Percentiles rank a stretch among this genome's conserved stretches.
Conservation (phyloP, 306 rosid species). For the Begonia peltatifolia region DNA sequence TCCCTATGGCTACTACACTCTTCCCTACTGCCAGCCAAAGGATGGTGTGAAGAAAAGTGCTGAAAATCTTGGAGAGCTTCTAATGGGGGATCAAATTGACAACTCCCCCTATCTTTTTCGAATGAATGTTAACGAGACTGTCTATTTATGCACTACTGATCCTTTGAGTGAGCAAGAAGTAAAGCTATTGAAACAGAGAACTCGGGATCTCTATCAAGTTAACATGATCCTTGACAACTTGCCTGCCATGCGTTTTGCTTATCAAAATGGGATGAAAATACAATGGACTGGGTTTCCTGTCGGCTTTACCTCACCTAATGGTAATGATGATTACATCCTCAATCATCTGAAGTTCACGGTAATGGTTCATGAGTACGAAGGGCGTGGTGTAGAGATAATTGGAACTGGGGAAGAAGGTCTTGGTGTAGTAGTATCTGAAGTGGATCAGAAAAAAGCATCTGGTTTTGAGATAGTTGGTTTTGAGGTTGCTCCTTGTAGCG, state of each 20-base stretch:
- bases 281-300: constrained; percentile 97
- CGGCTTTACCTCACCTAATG: constrained; percentile 54
- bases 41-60: constrained; percentile 72
- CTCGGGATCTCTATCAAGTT: constrained; percentile 87
- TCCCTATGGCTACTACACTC: constrained; percentile 80
- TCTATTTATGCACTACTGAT: constrained; percentile 54
- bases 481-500: constrained; percentile 72
- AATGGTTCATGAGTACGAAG: constrained; percentile 85
- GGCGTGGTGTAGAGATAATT: constrained; percentile 58
- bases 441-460: constrained; percentile 64
- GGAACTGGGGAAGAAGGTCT: constrained; percentile 93
- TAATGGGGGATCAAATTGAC: constrained; percentile 88
- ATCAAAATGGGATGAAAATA: constrained; percentile 58
- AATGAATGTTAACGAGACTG: constrained; percentile 62
- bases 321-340: constrained; percentile 63
- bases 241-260: constrained; percentile 77
- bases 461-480: constrained; percentile 92
- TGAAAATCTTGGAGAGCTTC: constrained; percentile 88
- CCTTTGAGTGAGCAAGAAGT: constrained; percentile 56
- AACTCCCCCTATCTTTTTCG: constrained; percentile 64
- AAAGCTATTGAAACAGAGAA: constrained; percentile 72
- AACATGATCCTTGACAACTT: constrained; percentile 91
- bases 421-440: constrained; percentile 62
- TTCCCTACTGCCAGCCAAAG: constrained; percentile 60
- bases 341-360: constrained; percentile 81